Conservation (phyloP, 768 basidiomycete species). For the Tricholoma sp. region DNA sequence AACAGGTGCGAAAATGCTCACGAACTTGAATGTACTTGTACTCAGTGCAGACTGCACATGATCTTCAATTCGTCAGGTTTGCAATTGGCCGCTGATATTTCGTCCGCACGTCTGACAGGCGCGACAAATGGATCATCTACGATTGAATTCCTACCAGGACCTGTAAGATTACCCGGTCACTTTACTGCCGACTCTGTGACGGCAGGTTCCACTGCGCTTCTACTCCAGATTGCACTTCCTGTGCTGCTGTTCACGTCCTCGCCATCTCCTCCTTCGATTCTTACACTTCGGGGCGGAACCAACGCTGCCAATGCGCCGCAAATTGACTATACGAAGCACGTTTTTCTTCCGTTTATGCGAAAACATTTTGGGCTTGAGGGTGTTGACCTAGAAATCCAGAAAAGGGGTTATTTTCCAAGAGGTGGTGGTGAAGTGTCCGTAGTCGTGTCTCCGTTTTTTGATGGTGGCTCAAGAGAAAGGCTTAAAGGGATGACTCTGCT, state of each 20-base stretch:
- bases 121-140: conserved; percentile 46
- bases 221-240: conserved; percentile 69
- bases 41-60: not conserved
- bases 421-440: conserved; percentile 63
- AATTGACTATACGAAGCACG: conserved; percentile 62
- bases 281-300: conserved; percentile 65
- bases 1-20: conserved; percentile 39
- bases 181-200: conserved; percentile 46
- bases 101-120: conserved; percentile 49
- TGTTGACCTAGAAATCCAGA: conserved; percentile 41
- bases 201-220: conserved; percentile 66
- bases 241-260: conserved; percentile 53
- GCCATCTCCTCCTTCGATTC: conserved; percentile 29
- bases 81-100: conserved; percentile 58
- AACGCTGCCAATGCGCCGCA: conserved; percentile 71
- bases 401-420: conserved; percentile 68
- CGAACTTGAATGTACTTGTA: not conserved
- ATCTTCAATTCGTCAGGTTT: conserved; percentile 39
- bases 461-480: conserved; percentile 11
- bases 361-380: conserved; percentile 47
- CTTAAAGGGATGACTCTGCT: conserved; percentile 42
- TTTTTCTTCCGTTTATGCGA: conserved; percentile 66
- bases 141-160: conserved; percentile 54
- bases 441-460: conserved; percentile 35
- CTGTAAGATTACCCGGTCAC: conserved; percentile 33